These are phyloP conservation scores for Panicum virgatum DNA, from an alignment of 202 grass and related monocot genomes.

Conservation along the genomic window DNA sequence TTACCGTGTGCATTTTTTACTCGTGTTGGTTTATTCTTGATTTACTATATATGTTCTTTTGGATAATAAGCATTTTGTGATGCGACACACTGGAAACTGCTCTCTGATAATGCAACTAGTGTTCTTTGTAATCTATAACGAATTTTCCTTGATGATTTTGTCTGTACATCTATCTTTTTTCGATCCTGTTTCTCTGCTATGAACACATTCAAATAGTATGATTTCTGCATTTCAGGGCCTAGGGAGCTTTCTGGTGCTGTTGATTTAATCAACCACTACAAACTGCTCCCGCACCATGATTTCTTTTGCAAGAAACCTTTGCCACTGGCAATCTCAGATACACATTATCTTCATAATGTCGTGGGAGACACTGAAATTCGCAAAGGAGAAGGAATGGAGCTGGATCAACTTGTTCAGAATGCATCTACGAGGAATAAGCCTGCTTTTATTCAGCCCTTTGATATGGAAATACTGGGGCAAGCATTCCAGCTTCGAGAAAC, in stretches of 20 bases:
- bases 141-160: constrained; percentile 20
- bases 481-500: constrained; percentile 87
- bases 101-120: neutral
- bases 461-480: constrained; percentile 77
- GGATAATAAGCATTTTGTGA: neutral
- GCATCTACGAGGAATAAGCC: constrained; percentile 65
- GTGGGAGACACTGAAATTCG: constrained; percentile 86
- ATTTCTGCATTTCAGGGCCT: constrained; percentile 62
- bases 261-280: constrained; percentile 87
- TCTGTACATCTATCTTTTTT: neutral
- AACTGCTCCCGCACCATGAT: constrained; percentile 73
- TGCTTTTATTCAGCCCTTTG: constrained; percentile 70
- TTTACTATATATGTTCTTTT: constrained; percentile 13
- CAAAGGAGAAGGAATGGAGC: constrained; percentile 96
- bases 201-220: neutral
- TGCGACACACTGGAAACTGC: neutral
- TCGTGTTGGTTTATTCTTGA: neutral
- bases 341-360: constrained; percentile 86
- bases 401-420: constrained; percentile 80
- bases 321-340: constrained; percentile 76
- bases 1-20: neutral
- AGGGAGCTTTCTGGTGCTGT: constrained; percentile 85
- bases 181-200: neutral
- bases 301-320: constrained; percentile 90
- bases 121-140: neutral